Evolutionary conservation across 1,139 yeast genomes (phyloP).

Genomic region (Diutina rugosa): DNA sequence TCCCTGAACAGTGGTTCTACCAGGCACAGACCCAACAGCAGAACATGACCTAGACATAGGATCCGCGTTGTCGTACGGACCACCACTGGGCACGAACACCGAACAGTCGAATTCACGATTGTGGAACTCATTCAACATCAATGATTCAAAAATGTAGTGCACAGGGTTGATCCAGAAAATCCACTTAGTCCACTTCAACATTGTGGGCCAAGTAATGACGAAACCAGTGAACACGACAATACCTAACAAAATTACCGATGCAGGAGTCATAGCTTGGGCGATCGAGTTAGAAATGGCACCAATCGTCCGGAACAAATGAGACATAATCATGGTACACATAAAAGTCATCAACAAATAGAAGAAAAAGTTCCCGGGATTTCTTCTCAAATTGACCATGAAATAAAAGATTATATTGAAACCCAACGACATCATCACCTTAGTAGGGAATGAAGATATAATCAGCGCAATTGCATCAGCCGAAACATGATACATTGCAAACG

Average conservation of each 20-base stretch:
- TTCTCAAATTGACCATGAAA: constrained; percentile 54
- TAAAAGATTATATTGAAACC: constrained; percentile 51
- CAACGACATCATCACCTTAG: constrained; percentile 40
- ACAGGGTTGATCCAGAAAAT: constrained; percentile 63
- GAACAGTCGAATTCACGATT: constrained; percentile 30
- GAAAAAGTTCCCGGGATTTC: constrained; percentile 60
- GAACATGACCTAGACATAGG: constrained; percentile 4
- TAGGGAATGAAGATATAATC: constrained; percentile 54
- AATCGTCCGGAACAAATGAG: constrained; percentile 57
- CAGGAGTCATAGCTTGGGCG: constrained; percentile 63
- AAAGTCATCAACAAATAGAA: constrained; percentile 44
- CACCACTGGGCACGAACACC: constrained; percentile 12
- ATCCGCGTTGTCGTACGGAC: constrained; percentile 2
- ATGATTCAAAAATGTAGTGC: constrained; percentile 54
- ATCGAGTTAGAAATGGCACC: constrained; percentile 53
- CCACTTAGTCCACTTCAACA: constrained; percentile 77
- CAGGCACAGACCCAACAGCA: constrained; percentile 22
- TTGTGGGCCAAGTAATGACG: constrained; percentile 50
- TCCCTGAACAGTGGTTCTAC: constrained; percentile 29
- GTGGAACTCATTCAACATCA: constrained; percentile 52
- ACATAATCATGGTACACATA: constrained; percentile 48
- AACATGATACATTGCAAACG: constrained; percentile 65
- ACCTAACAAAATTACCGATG: constrained; percentile 47
- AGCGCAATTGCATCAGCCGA: constrained; percentile 69
- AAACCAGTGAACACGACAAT: constrained; percentile 42